These are phyloP conservation scores for Ceriops tagal DNA, from an alignment of 345 rosid species.

Conservation along the genomic window DNA sequence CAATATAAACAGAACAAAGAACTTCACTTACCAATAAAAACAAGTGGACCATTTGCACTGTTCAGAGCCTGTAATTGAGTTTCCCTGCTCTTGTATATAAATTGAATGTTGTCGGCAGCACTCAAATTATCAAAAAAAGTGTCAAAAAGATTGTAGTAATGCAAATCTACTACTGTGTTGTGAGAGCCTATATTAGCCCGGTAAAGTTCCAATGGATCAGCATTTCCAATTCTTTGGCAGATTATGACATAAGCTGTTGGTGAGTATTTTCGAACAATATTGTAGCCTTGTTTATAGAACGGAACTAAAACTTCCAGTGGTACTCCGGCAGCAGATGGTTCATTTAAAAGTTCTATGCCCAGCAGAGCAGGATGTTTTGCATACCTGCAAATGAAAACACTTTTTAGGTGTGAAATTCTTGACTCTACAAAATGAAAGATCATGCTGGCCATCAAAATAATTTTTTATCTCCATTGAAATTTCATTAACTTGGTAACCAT, in stretches of 20 bases:
- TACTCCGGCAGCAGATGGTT: conserved; percentile 59
- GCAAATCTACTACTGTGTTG: conserved; percentile 64
- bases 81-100: conserved; percentile 49
- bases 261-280: conserved; percentile 53
- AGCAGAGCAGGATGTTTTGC: conserved; percentile 55
- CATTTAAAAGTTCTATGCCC: conserved; percentile 69
- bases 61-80: conserved; percentile 52
- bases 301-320: conserved; percentile 55
- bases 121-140: conserved; percentile 51
- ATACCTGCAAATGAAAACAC: conserved; percentile 39
- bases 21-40: conserved; percentile 47
- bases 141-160: conserved; percentile 73
- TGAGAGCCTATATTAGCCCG: conserved; percentile 55
- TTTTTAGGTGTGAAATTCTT: background rate
- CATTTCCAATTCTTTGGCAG: conserved; percentile 79
- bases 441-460: no score
- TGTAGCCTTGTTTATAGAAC: conserved; percentile 59
- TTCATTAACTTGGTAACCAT: background rate
- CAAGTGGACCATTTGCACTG: conserved; percentile 48
- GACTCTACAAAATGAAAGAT: no score
- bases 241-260: conserved; percentile 52
- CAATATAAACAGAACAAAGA: background rate
- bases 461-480: no score
- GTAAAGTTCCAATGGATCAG: conserved; percentile 62
- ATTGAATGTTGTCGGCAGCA: conserved; percentile 46